A percentile compares a stretch with the other conserved stretches of the same genome.
Conservation (phyloP, 371 early-diverging fungal genomes). For the Haplosporangium sp. region DNA sequence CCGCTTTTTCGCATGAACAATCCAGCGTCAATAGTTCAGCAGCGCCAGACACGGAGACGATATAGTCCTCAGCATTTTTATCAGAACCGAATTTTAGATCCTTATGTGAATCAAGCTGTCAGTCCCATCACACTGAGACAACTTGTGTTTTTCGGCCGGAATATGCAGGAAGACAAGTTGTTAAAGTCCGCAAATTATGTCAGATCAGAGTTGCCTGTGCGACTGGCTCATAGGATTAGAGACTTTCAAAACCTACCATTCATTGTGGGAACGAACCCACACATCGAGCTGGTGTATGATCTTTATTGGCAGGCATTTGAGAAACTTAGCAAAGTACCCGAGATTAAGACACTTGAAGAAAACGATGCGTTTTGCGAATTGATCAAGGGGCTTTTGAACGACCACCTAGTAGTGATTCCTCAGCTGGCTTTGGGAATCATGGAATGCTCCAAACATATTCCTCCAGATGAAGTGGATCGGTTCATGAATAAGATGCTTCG, state of each 20-base stretch:
- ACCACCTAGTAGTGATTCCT: slow-evolving; percentile 87
- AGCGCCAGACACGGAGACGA: slow-evolving; percentile 28
- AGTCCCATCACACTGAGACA: slow-evolving; percentile 92
- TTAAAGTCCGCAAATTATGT: slow-evolving; percentile 90
- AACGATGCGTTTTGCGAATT: slow-evolving; percentile 82
- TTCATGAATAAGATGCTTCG: slow-evolving; percentile 92
- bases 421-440: slow-evolving; percentile 86
- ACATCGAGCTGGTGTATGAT: slow-evolving; percentile 85
- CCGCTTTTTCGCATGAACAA: slow-evolving; percentile 43
- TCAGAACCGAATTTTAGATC: slow-evolving; percentile 89
- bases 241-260: slow-evolving; percentile 93
- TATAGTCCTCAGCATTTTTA: slow-evolving; percentile 85
- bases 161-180: slow-evolving; percentile 85
- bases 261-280: slow-evolving; percentile 93
- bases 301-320: slow-evolving; percentile 95
- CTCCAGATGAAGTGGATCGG: slow-evolving; percentile 72
- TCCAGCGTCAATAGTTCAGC: slow-evolving; percentile 39
- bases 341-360: slow-evolving; percentile 77
- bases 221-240: slow-evolving; percentile 92
- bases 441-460: slow-evolving; percentile 79
- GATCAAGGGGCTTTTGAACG: slow-evolving; percentile 76
- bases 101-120: slow-evolving; percentile 80
- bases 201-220: slow-evolving; percentile 88
- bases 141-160: slow-evolving; percentile 93
- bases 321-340: slow-evolving; percentile 71